Conservation (phyloP, 768 basidiomycete genomes). For the Tricholoma saponaceum region DNA sequence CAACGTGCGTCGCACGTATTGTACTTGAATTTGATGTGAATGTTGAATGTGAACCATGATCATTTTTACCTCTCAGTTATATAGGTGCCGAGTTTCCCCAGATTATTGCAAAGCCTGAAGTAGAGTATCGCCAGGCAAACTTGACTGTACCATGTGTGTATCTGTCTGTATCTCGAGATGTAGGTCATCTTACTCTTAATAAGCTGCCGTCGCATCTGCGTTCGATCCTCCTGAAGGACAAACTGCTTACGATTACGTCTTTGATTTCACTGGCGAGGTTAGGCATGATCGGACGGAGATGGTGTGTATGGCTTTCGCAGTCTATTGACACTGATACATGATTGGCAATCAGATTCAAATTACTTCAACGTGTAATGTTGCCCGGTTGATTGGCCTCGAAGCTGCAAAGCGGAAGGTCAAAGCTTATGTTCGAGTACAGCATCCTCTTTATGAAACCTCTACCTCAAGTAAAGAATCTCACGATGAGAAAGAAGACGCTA, state of each 20-base stretch:
- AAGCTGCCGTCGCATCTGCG: constrained; percentile 62
- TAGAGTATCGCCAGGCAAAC: constrained; percentile 83
- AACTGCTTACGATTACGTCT: constrained; percentile 73
- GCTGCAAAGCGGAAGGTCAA: constrained; percentile 76
- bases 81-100: constrained; percentile 73
- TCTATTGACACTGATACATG: constrained; percentile 7
- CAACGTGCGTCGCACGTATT: constrained; percentile 45
- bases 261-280: constrained; percentile 83
- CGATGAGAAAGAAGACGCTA: constrained; percentile 70
- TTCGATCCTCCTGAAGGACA: constrained; percentile 73
- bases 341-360: constrained; percentile 60
- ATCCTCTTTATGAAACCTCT: constrained; percentile 74
- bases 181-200: constrained; percentile 11
- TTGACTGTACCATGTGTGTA: constrained; percentile 61
- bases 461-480: constrained; percentile 50
- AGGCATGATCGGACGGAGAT: constrained; percentile 70
- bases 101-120: constrained; percentile 59
- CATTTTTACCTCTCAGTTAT: constrained; percentile 44
- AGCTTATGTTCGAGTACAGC: constrained; percentile 74
- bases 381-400: constrained; percentile 67
- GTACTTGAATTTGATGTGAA: neutral
- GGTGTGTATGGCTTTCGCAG: constrained; percentile 36
- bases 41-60: neutral
- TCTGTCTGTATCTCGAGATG: constrained; percentile 3
- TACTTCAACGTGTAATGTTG: constrained; percentile 65